Evolutionary conservation across 2,329 filamentous ascomycete species (phyloP).

Genomic region (Calonectria pseudoreteaudii): DNA sequence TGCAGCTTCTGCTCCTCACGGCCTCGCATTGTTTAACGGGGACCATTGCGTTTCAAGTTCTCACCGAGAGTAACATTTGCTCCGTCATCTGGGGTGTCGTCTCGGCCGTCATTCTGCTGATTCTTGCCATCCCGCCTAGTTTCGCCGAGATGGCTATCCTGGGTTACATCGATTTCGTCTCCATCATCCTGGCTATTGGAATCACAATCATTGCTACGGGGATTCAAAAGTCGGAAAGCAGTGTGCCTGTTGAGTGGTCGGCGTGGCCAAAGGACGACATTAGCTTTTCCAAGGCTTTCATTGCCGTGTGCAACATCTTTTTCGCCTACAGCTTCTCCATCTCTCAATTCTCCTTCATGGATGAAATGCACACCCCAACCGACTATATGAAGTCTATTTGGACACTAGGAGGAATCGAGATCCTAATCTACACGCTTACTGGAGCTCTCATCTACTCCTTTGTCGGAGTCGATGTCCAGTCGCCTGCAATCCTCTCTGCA

Average conservation of each 20-base stretch:
- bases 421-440: constrained; percentile 70
- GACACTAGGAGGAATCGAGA: constrained; percentile 67
- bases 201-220: constrained; percentile 73
- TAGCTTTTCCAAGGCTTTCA: constrained; percentile 62
- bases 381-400: constrained; percentile 62
- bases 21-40: constrained; percentile 75
- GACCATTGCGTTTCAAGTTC: constrained; percentile 70
- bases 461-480: constrained; percentile 68
- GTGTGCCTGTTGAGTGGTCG: constrained; percentile 43
- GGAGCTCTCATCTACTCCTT: constrained; percentile 75
- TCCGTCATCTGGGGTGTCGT: constrained; percentile 51
- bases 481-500: constrained; percentile 73
- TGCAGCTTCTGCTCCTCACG: constrained; percentile 74
- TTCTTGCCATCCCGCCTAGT: constrained; percentile 53
- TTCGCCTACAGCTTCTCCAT: constrained; percentile 69
- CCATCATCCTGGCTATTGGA: constrained; percentile 63
- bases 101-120: constrained; percentile 50
- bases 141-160: constrained; percentile 55
- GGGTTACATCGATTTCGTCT: constrained; percentile 34
- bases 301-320: constrained; percentile 71
- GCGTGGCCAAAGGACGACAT: constrained; percentile 52
- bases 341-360: constrained; percentile 58
- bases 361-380: constrained; percentile 56
- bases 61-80: constrained; percentile 64
- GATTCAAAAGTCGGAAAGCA: constrained; percentile 44